Percentiles rank a stretch among this genome's conserved stretches.
These are phyloP conservation scores for Epicoccum nigrum DNA, from an alignment of 2,329 filamentous ascomycete species.

Conservation along the genomic window DNA sequence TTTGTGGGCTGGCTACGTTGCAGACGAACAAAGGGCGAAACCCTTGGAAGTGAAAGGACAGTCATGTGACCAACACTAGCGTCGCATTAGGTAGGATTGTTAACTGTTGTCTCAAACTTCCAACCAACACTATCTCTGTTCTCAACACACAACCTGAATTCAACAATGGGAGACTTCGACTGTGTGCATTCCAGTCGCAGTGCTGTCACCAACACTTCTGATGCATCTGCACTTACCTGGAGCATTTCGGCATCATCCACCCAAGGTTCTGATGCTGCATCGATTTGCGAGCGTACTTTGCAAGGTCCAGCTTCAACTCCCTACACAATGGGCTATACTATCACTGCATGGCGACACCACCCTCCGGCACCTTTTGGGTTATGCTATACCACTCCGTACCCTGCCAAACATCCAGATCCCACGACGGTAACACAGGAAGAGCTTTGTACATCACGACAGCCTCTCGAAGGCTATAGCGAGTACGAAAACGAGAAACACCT, in stretches of 20 bases:
- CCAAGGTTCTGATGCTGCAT: background rate
- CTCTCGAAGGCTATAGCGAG: background rate
- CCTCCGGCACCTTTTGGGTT: background rate
- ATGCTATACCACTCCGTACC: background rate
- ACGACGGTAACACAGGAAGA: background rate
- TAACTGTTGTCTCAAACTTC: too few species aligned
- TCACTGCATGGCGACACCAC: background rate
- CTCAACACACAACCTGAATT: too few species aligned
- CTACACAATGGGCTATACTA: background rate
- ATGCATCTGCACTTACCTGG: too few species aligned
- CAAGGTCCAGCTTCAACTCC: background rate
- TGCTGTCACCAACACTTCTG: too few species aligned
- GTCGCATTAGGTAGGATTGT: too few species aligned
- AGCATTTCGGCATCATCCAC: background rate
- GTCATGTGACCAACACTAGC: too few species aligned
- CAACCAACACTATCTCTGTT: too few species aligned
- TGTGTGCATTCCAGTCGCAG: too few species aligned
- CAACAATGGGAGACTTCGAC: too few species aligned
- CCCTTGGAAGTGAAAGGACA: too few species aligned
- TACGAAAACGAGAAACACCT: background rate
- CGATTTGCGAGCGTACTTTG: background rate
- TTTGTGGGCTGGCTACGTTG: too few species aligned
- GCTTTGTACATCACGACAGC: background rate
- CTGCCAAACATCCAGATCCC: background rate
- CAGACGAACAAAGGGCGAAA: too few species aligned